Conservation (phyloP, 2,329 filamentous ascomycete species). For the Diaporthe vexans region DNA sequence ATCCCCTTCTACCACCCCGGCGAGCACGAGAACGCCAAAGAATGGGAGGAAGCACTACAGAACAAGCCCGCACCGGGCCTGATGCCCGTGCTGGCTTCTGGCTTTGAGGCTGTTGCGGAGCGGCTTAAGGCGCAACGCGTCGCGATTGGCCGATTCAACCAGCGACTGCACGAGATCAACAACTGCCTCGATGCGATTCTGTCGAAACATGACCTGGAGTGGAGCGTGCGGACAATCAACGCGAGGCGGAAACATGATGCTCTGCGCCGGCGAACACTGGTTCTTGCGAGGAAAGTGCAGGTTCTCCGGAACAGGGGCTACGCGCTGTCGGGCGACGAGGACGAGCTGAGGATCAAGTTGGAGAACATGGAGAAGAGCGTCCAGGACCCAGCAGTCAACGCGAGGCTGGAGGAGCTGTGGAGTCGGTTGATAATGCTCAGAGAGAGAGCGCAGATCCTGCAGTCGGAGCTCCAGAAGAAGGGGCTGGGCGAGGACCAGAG, state of each 20-base stretch:
- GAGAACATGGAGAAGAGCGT: constrained; percentile 77
- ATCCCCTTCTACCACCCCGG: constrained; percentile 83
- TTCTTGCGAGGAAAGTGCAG: constrained; percentile 84
- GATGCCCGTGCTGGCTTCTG: constrained; percentile 82
- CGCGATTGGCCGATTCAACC: constrained; percentile 78
- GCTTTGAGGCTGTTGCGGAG: constrained; percentile 79
- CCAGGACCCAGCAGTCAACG: constrained; percentile 80
- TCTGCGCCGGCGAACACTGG: constrained; percentile 79
- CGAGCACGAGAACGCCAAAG: constrained; percentile 78
- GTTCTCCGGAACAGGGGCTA: constrained; percentile 86
- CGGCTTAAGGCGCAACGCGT: constrained; percentile 80
- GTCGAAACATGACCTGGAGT: constrained; percentile 81
- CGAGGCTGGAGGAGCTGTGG: constrained; percentile 88
- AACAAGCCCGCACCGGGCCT: constrained; percentile 83
- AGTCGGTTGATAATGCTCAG: constrained; percentile 82
- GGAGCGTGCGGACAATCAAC: constrained; percentile 80
- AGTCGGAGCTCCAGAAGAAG: constrained; percentile 80
- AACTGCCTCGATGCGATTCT: constrained; percentile 79
- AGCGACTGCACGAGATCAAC: constrained; percentile 84
- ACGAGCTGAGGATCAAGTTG: constrained; percentile 81
- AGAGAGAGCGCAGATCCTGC: constrained; percentile 79
- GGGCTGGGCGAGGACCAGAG: constrained; percentile 68
- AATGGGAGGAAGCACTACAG: constrained; percentile 87
- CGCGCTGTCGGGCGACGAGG: constrained; percentile 83
- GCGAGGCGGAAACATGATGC: constrained; percentile 80